phyloP scores from a whole-genome alignment of 192 early-diverging fungal species.

The Podila epigama region DNA sequence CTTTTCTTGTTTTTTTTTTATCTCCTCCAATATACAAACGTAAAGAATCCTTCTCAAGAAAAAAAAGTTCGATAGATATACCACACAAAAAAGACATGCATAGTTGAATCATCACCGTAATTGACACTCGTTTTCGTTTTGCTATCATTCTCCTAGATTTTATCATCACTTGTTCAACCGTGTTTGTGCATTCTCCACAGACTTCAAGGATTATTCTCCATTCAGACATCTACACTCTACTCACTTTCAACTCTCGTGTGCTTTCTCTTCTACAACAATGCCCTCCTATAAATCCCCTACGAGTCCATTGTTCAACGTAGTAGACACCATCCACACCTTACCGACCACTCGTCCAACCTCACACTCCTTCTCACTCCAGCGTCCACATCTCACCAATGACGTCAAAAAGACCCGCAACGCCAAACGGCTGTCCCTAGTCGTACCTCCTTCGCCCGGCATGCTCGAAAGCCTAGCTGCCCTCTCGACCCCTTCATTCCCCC shows the following conservation, averaged over 20 bases:
- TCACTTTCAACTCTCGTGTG: background rate
- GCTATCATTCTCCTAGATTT: too few relatives aligned
- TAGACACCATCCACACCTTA: background rate
- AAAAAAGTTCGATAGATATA: too few relatives aligned
- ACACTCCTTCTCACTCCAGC: constrained; percentile 30
- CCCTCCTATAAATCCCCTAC: background rate
- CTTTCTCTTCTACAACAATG: background rate
- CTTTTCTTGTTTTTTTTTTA: background rate
- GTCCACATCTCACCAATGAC: constrained; percentile 11
- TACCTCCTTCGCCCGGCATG: constrained; percentile 16
- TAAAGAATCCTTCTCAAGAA: too few relatives aligned
- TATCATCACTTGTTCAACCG: too few relatives aligned
- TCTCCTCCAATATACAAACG: too few relatives aligned
- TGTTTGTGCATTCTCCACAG: too few relatives aligned
- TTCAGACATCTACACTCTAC: background rate
- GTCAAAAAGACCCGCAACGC: constrained; percentile 33
- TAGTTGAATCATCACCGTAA: too few relatives aligned
- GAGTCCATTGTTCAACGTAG: background rate
- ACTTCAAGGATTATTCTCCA: background rate
- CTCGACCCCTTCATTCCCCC: constrained; percentile 18
- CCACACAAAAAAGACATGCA: background rate
- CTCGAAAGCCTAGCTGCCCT: constrained; percentile 13
- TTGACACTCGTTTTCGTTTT: too few relatives aligned
- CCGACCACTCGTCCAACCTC: constrained; percentile 19
- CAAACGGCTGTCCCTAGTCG: constrained; percentile 38